A percentile compares a stretch with the other conserved stretches of the same genome.
Conservation (phyloP, 2,329 filamentous ascomycete genomes). For the Cadophora malorum region DNA sequence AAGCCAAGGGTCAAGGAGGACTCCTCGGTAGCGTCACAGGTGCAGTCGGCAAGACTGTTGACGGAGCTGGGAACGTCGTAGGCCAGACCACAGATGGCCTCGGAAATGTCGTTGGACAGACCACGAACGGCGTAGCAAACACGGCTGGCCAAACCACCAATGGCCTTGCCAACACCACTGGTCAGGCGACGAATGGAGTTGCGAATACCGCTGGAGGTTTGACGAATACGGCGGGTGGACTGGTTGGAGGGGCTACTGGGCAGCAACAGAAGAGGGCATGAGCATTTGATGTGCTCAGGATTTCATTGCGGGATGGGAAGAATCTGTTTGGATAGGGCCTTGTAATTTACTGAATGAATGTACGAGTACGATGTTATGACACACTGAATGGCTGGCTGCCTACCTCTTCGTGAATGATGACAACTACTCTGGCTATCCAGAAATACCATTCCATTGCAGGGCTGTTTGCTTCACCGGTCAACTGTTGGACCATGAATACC, state of each 20-base stretch:
- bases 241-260: conserved; percentile 13
- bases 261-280: conserved; percentile 13
- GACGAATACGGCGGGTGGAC: conserved; percentile 19
- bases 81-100: conserved; percentile 44
- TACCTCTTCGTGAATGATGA: not conserved
- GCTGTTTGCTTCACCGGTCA: no score
- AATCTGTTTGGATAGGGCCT: not conserved
- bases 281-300: not conserved
- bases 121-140: conserved; percentile 36
- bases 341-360: not conserved
- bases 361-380: not conserved
- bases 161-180: conserved; percentile 31
- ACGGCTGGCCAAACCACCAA: conserved; percentile 34
- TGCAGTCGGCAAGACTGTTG: conserved; percentile 46
- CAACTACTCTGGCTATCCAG: no score
- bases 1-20: conserved; percentile 49
- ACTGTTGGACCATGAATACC: no score
- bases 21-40: conserved; percentile 45
- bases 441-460: no score
- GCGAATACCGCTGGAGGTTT: conserved; percentile 32
- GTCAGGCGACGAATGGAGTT: conserved; percentile 14
- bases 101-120: conserved; percentile 44
- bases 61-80: conserved; percentile 46
- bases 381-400: not conserved
- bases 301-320: not conserved